A percentile compares a stretch with the other conserved stretches of the same genome.
phyloP scores from a whole-genome alignment of 1,284 basidiomycete species.

The Tylopilus microsporus region DNA sequence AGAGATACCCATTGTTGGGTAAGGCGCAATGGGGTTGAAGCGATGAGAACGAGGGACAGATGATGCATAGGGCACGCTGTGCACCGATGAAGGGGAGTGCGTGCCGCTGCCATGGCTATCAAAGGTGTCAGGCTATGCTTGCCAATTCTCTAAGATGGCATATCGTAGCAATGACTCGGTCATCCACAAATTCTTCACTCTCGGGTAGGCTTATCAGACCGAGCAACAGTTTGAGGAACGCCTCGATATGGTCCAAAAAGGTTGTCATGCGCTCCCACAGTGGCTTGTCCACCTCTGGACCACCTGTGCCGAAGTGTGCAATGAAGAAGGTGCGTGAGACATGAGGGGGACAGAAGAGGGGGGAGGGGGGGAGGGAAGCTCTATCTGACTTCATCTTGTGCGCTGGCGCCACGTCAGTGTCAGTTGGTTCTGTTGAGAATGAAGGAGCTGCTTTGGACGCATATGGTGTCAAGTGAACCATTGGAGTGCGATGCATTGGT shows the following conservation, averaged over 20 bases:
- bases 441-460: too few relatives aligned
- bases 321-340: slow-evolving; percentile 92
- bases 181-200: slow-evolving; percentile 90
- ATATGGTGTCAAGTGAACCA: too few relatives aligned
- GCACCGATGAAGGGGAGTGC: slow-evolving; percentile 52
- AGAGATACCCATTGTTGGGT: too few relatives aligned
- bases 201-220: slow-evolving; percentile 91
- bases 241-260: slow-evolving; percentile 87
- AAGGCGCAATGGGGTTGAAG: slow-evolving; percentile 66
- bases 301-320: slow-evolving; percentile 79
- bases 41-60: slow-evolving; percentile 66
- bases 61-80: slow-evolving; percentile 49
- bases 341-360: too few relatives aligned
- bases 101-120: slow-evolving; percentile 65
- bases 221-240: slow-evolving; percentile 91
- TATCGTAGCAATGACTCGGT: slow-evolving; percentile 88
- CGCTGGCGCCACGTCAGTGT: too few relatives aligned
- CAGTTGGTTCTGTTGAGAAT: too few relatives aligned
- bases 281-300: too few relatives aligned
- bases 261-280: slow-evolving; percentile 73
- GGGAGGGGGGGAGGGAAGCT: too few relatives aligned
- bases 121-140: neutral
- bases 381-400: too few relatives aligned
- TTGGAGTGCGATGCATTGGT: too few relatives aligned
- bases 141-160: neutral